Base-by-base conservation (phyloP, 495 filamentous ascomycete genomes). In the Aspergillus asperescens region DNA sequence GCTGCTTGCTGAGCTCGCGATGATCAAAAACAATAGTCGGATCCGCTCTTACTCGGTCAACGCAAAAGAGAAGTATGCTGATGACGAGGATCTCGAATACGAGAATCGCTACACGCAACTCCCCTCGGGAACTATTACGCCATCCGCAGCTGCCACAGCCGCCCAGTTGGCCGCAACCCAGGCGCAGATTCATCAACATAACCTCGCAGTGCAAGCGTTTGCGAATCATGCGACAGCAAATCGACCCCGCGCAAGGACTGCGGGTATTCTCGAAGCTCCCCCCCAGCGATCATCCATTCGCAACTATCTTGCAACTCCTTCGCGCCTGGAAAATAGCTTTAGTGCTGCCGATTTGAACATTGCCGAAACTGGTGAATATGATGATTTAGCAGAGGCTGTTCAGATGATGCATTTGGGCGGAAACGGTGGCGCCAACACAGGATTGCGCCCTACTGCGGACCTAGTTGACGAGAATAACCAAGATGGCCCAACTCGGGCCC, bases 11-110 rank as follows among this genome's bases (percentile, higher is more conserved):
- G 88, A 88, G 53, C 72, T 93, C 60, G 82, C 82, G 41, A 81
- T 88, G 59, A 84, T 82, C 56, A 88, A 86, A 66, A 89, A 83
- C 54, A 79, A 86, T 48, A 97, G 87, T 67, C 81, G 93, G 39
- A 90, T 96, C 70, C 83, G 93, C 15, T 98, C 93, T 24, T 97
- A 96, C 66, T 98, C 93, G 18, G 93, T 98, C 41, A 97, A 98
- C 68, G 93, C 94, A 34, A 96, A 94, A 67, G 93, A 96, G 65
- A 96, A 94, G 69, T 97, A 97, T 62, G 93, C 87, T 0, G 85
- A 87, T 62, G 90, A 95, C 50, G 90, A 96, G 55, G 92, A 96
- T 20, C 86, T 94, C 15, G 89, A 90, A 34, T 84, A 89, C 51
- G 74, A 76, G 46, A 71, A 59, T 52, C 65, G 69, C 20, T 84